A percentile compares a stretch with the other conserved stretches of the same genome.
Conservation (phyloP, 2,329 filamentous ascomycete genomes). For the Aureobasidium sp. region DNA sequence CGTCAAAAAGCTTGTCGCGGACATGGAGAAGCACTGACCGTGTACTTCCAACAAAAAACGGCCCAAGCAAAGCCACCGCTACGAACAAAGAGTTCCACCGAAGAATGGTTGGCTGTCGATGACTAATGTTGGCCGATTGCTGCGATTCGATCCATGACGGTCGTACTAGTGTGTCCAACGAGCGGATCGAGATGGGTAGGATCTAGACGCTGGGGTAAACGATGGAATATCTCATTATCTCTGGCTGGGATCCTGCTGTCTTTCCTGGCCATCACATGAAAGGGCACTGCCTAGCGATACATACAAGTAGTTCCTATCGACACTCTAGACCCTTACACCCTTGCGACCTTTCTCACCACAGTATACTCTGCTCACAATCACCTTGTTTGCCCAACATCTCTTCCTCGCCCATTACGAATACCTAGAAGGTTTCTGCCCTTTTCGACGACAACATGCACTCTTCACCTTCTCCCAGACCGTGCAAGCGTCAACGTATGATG, state of each 20-base stretch:
- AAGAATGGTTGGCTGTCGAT: slow-evolving; percentile 6
- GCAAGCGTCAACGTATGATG: slow-evolving; percentile 10
- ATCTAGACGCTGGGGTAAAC: neutral
- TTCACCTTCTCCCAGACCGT: slow-evolving; percentile 7
- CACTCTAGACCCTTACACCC: neutral
- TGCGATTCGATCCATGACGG: slow-evolving; percentile 9
- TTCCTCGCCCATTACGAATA: neutral
- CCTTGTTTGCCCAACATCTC: neutral
- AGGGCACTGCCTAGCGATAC: neutral
- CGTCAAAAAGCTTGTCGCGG: slow-evolving; percentile 1
- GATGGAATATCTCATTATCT: neutral
- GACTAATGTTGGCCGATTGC: slow-evolving; percentile 7
- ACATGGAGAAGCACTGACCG: neutral
- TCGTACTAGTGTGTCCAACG: slow-evolving; percentile 7
- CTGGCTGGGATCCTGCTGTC: neutral
- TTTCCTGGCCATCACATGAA: slow-evolving; percentile 1
- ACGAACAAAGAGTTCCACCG: neutral
- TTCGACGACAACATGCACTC: neutral
- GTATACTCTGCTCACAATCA: neutral
- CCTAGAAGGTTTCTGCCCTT: neutral
- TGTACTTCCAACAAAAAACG: slow-evolving; percentile 12
- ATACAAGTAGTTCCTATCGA: neutral
- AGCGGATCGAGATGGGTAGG: neutral
- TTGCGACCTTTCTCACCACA: neutral
- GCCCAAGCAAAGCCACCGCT: slow-evolving; percentile 5